A percentile compares a stretch with the other conserved stretches of the same genome.
Conservation (phyloP, 2,329 filamentous ascomycete species). For the Trichophaea hybrida region DNA sequence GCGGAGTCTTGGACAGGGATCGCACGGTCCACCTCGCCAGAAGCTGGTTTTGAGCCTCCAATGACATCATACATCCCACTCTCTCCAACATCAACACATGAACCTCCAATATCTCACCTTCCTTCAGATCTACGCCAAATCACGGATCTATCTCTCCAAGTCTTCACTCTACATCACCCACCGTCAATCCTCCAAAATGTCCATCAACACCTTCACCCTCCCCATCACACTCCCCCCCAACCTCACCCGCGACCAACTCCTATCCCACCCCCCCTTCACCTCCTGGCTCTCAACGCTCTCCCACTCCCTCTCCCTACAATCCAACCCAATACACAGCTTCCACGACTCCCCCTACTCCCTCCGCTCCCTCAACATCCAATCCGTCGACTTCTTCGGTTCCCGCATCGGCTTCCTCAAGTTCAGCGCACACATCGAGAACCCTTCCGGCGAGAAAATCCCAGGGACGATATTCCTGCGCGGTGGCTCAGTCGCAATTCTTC, state of each 20-base stretch:
- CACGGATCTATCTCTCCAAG: not conserved
- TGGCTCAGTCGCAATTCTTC: conserved; percentile 46
- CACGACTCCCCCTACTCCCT: conserved; percentile 41
- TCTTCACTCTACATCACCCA: not conserved
- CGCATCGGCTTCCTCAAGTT: conserved; percentile 45
- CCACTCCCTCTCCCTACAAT: conserved; percentile 34
- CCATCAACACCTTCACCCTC: conserved; percentile 30
- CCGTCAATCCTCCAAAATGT: not conserved
- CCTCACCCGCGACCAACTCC: conserved; percentile 28
- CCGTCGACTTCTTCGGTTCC: conserved; percentile 41
- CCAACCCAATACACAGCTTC: conserved; percentile 38
- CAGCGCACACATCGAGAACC: conserved; percentile 37
- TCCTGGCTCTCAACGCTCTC: conserved; percentile 39
- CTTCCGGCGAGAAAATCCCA: conserved; percentile 38
- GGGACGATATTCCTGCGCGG: conserved; percentile 45
- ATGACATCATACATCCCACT: not conserved
- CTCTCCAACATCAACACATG: not conserved
- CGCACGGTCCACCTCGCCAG: too few species aligned
- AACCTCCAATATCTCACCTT: not conserved
- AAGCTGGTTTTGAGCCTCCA: not conserved
- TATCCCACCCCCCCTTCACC: conserved; percentile 39
- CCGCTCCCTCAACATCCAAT: conserved; percentile 39
- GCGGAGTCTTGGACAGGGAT: too few species aligned
- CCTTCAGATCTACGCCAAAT: not conserved
- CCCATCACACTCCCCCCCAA: conserved; percentile 29